Evolutionary conservation across 805 yeast genomes (phyloP), one percentile per base, ranked within the genome.

Genomic region (Saccharomycodes ludwigii): DNA sequence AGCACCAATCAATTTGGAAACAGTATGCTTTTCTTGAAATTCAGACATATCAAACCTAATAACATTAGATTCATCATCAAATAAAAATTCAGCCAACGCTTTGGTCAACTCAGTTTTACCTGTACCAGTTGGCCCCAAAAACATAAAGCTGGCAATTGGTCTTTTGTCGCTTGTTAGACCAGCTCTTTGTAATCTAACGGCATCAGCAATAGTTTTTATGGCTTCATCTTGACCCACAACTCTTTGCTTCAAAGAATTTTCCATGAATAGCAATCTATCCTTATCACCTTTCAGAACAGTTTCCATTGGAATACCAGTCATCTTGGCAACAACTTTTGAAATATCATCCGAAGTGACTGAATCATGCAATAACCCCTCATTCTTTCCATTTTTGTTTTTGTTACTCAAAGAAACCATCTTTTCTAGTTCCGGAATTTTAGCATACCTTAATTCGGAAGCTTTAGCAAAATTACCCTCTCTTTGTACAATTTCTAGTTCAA

Each of bases 221-320:
- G 97, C 97, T 48, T 84, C 94, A 48, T 88, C 95, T 56, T 88
- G 98, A 5, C 98, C 97, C 40, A 88, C 74, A 18, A 88, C 96
- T 39, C 83, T 74, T 39, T 69, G 68, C 46, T 73, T 73, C 42
- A 88, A 58, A 0, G 82, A 71, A 5, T 68, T 63, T 53, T 86
- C 96, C 96, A 91, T 91, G 53, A 68, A 79, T 33, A 88, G 54
- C 32, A 88, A 65, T 52, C 86, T 78, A 50, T 88, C 96, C 58
- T 83, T 84, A 51, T 88, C 98, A 29, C 96, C 96, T 54, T 81
- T 81, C 76, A 91, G 68, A 43, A 88, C 73, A 20, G 85, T 81
- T 43, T 76, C 83, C 16, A 83, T 82, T 5, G 98, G 98, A 27
- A 88, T 85, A 23, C 97, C 97, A 0, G 98, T 88, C 79, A 91